A percentile compares a stretch with the other conserved stretches of the same genome.
Conservation (phyloP, 306 rosid genomes). For the Dicorynia guianensis region DNA sequence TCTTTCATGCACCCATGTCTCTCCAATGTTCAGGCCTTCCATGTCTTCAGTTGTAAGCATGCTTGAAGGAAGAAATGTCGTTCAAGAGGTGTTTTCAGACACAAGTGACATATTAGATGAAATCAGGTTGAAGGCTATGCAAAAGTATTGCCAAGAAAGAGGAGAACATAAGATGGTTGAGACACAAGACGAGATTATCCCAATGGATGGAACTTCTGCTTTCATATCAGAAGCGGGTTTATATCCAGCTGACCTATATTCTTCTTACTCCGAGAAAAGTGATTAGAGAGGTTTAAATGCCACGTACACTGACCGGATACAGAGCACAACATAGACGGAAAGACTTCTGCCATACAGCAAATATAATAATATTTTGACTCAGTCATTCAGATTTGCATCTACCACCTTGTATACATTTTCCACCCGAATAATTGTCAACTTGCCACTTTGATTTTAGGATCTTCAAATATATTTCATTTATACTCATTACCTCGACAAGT, state of each 20-base stretch:
- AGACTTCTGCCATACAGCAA: not conserved
- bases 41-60: conserved; percentile 54
- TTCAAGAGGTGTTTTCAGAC: conserved; percentile 41
- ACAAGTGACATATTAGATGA: conserved; percentile 42
- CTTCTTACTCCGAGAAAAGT: conserved; percentile 1
- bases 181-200: conserved; percentile 34
- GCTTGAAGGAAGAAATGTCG: conserved; percentile 45
- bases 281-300: not conserved
- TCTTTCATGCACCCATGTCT: conserved; percentile 50
- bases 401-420: too few species aligned
- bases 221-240: conserved; percentile 9
- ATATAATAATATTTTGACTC: too few species aligned
- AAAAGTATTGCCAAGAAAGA: conserved; percentile 10
- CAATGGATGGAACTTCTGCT: conserved; percentile 3
- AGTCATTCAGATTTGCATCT: too few species aligned
- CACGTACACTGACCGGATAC: not conserved
- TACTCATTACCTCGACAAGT: too few species aligned
- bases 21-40: too few species aligned
- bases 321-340: too few species aligned
- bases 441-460: too few species aligned
- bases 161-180: not conserved
- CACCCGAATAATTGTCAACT: too few species aligned
- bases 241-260: conserved; percentile 34
- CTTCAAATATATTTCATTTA: too few species aligned
- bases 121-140: conserved; percentile 28